These are phyloP conservation scores for Lepidium campestre DNA, from an alignment of 441 rosid genomes.

Conservation along the genomic window DNA sequence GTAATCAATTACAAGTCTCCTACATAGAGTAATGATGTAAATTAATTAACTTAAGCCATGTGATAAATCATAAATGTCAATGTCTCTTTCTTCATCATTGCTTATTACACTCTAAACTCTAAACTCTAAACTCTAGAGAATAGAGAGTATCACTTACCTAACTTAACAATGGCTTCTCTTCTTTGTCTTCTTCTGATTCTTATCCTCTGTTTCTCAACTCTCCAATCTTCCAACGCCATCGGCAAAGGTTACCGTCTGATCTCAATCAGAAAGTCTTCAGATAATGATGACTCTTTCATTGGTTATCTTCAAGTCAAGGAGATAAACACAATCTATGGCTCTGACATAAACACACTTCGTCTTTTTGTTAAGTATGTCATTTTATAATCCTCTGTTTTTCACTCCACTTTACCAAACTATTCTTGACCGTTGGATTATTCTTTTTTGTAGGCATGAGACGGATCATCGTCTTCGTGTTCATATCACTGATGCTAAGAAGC, in stretches of 20 bases:
- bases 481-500: constrained; percentile 78
- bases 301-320: constrained; percentile 75
- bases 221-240: constrained; percentile 37
- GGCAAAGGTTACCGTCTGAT: constrained; percentile 87
- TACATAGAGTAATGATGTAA: neutral
- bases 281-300: constrained; percentile 49
- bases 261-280: constrained; percentile 58
- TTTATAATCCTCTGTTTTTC: neutral
- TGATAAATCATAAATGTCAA: neutral
- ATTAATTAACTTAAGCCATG: neutral
- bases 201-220: constrained; percentile 26
- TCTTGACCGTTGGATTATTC: constrained; percentile 12
- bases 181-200: constrained; percentile 25
- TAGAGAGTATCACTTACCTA: neutral
- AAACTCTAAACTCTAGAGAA: no score
- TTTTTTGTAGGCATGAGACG: constrained; percentile 60
- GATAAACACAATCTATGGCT: constrained; percentile 63
- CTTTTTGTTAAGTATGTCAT: constrained; percentile 65
- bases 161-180: neutral
- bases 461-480: constrained; percentile 65
- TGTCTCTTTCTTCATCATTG: neutral
- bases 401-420: neutral
- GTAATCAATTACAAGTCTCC: neutral
- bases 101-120: neutral
- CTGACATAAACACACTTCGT: constrained; percentile 66